phyloP scores from a whole-genome alignment of 2,329 filamentous ascomycete species.

The Cladophialophora bantiana region DNA sequence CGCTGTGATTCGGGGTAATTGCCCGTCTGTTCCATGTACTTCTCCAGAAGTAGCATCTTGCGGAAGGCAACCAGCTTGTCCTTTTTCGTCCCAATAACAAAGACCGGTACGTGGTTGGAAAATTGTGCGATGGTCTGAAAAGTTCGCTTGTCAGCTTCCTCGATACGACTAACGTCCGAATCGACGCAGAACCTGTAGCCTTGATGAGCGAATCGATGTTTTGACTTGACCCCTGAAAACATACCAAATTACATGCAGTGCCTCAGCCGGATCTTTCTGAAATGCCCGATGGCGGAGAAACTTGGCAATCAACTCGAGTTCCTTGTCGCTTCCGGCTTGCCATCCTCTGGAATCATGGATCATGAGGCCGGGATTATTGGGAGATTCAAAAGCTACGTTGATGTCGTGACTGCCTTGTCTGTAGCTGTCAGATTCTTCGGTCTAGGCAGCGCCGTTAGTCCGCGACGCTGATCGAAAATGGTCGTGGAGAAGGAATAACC shows the following conservation, averaged over 20 bases:
- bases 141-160: slow-evolving; percentile 46
- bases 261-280: slow-evolving; percentile 42
- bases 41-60: slow-evolving; percentile 37
- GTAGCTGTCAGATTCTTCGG: slow-evolving; percentile 40
- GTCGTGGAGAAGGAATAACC: slow-evolving; percentile 33
- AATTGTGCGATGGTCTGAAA: slow-evolving; percentile 45
- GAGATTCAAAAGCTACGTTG: slow-evolving; percentile 43
- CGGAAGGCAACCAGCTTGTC: slow-evolving; percentile 45
- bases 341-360: slow-evolving; percentile 48
- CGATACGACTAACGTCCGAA: slow-evolving; percentile 45
- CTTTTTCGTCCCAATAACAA: slow-evolving; percentile 47
- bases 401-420: slow-evolving; percentile 45
- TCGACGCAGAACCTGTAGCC: slow-evolving; percentile 46
- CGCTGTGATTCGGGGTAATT: slow-evolving; percentile 41
- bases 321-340: slow-evolving; percentile 45
- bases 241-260: slow-evolving; percentile 46
- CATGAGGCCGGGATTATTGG: slow-evolving; percentile 46
- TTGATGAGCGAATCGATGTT: slow-evolving; percentile 3
- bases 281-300: slow-evolving; percentile 45
- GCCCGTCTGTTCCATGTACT: slow-evolving; percentile 36
- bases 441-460: slow-evolving; percentile 21
- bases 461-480: slow-evolving; percentile 39
- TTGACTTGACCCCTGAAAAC: slow-evolving; percentile 3
- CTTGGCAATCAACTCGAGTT: slow-evolving; percentile 43
- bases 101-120: slow-evolving; percentile 46